Conservation (phyloP, 1,284 basidiomycete species). For the Leccinum subrobustum region DNA sequence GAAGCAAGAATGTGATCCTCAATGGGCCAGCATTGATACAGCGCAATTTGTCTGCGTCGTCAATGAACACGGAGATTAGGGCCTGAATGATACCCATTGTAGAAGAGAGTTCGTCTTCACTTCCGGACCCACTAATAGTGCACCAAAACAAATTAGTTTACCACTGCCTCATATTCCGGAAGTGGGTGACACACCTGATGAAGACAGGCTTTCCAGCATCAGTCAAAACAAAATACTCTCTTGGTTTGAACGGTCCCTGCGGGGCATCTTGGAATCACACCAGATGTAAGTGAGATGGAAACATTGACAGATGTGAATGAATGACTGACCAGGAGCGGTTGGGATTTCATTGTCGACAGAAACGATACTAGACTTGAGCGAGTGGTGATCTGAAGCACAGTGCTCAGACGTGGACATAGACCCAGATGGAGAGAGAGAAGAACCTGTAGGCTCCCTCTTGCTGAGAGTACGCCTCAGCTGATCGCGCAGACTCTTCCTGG, state of each 20-base stretch:
- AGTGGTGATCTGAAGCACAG: conserved; percentile 13
- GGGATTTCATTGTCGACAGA: conserved; percentile 15
- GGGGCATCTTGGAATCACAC: conserved; percentile 22
- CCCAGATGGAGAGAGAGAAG: not conserved
- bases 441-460: conserved; percentile 40
- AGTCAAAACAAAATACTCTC: conserved; percentile 90
- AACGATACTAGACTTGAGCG: conserved; percentile 13
- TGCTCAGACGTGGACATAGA: not conserved
- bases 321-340: conserved; percentile 10
- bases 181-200: conserved; percentile 52
- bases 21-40: conserved; percentile 75
- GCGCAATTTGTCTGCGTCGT: conserved; percentile 81
- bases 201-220: conserved; percentile 95
- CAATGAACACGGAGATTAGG: conserved; percentile 87
- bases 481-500: conserved; percentile 65
- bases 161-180: conserved; percentile 1
- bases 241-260: conserved; percentile 48
- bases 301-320: not conserved
- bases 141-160: not conserved
- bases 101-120: conserved; percentile 65
- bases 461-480: conserved; percentile 66
- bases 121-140: conserved; percentile 45
- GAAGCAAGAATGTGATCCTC: conserved; percentile 82
- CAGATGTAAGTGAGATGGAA: conserved; percentile 8
- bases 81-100: conserved; percentile 94